Percentiles rank a stretch among this genome's conserved stretches.
Evolutionary conservation across 2,329 filamentous ascomycete species (phyloP).

Genomic region (Aspergillus udagawae): DNA sequence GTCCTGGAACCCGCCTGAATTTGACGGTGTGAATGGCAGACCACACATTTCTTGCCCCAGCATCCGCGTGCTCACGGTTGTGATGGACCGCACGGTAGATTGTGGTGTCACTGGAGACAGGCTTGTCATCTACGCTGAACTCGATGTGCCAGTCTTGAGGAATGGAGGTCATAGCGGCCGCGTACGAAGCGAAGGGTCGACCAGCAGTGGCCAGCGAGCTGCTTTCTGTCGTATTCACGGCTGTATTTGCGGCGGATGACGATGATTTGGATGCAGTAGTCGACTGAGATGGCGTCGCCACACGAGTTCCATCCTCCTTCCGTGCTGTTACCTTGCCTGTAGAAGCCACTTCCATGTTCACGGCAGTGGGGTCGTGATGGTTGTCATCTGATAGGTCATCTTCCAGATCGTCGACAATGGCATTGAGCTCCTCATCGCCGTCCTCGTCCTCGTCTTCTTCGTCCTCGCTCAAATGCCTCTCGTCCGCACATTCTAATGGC

Average conservation of each 20-base stretch:
- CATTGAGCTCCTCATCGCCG: conserved; percentile 63
- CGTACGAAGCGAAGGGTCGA: conserved; percentile 70
- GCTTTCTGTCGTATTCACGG: conserved; percentile 19
- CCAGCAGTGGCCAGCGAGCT: conserved; percentile 50
- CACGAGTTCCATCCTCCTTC: conserved; percentile 84
- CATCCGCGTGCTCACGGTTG: conserved; percentile 55
- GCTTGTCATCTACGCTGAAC: conserved; percentile 80
- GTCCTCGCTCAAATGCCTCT: conserved; percentile 73
- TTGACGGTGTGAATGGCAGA: conserved; percentile 86
- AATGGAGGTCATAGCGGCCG: conserved; percentile 72
- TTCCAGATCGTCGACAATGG: conserved; percentile 86
- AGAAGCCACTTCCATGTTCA: conserved; percentile 84
- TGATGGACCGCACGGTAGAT: conserved; percentile 92
- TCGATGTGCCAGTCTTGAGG: conserved; percentile 97
- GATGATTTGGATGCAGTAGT: conserved; percentile 44
- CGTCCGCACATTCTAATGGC: conserved; percentile 86
- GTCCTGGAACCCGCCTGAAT: conserved; percentile 80
- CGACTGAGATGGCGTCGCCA: conserved; percentile 72
- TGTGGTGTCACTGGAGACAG: conserved; percentile 85
- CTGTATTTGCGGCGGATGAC: conserved; percentile 26
- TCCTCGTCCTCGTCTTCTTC: conserved; percentile 60
- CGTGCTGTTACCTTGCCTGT: conserved; percentile 85
- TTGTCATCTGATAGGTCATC: conserved; percentile 73
- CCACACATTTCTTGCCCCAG: conserved; percentile 76
- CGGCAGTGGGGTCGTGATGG: conserved; percentile 77